Percentiles rank a stretch among this genome's conserved stretches.
Evolutionary conservation across 1,284 basidiomycete genomes (phyloP).

Genomic region (Puccinia triticina): DNA sequence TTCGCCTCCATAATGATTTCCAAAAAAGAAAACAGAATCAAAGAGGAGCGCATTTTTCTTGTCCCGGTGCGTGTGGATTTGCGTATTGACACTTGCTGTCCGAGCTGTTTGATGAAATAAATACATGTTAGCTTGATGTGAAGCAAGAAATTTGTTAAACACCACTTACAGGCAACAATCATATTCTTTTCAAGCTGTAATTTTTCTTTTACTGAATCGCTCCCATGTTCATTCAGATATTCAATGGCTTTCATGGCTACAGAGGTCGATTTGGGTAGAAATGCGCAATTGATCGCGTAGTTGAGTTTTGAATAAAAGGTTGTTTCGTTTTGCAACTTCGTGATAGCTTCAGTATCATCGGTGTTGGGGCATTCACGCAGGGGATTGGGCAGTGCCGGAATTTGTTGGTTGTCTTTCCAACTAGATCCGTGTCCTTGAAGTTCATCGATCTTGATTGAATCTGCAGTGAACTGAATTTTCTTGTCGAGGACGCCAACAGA

Average conservation of each 20-base stretch:
- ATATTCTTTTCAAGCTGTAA: background rate
- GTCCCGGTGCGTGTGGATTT: background rate
- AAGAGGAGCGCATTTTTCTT: background rate
- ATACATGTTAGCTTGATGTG: background rate
- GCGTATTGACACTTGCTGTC: too few relatives aligned
- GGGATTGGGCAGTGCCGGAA: background rate
- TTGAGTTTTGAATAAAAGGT: background rate
- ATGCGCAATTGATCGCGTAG: background rate
- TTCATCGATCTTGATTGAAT: too few relatives aligned
- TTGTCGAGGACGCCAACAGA: too few relatives aligned
- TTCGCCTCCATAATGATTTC: background rate
- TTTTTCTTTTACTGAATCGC: background rate
- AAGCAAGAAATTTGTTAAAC: background rate
- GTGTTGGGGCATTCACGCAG: background rate
- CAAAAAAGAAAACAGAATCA: background rate
- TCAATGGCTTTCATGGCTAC: background rate
- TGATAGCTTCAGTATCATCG: background rate
- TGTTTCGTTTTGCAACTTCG: background rate
- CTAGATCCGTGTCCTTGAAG: too few relatives aligned
- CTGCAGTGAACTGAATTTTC: too few relatives aligned
- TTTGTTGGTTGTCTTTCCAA: too few relatives aligned
- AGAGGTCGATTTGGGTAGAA: background rate
- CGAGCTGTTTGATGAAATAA: background rate
- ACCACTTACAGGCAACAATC: background rate
- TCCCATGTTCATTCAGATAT: background rate